These are phyloP conservation scores for Mycena galericulata DNA, from an alignment of 768 basidiomycete species.

Conservation along the genomic window DNA sequence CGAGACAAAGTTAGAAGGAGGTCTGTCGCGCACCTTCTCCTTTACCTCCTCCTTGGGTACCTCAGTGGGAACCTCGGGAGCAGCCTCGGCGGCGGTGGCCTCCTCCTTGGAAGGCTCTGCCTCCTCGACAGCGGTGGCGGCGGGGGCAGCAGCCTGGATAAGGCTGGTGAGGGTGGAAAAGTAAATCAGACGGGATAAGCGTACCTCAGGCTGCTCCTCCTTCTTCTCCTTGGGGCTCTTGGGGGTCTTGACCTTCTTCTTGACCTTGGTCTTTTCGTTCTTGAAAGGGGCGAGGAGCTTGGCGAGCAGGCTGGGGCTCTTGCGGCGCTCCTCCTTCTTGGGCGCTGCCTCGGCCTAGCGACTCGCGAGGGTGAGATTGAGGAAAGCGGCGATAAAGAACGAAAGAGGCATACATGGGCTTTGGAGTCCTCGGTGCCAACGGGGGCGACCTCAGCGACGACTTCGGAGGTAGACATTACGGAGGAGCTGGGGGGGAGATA, in stretches of 20 bases:
- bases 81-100: constrained; percentile 48
- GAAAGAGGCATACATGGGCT: constrained; percentile 38
- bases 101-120: constrained; percentile 53
- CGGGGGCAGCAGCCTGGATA: constrained; percentile 51
- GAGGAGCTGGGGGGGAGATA: constrained; percentile 66
- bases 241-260: constrained; percentile 72
- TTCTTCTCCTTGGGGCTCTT: constrained; percentile 88
- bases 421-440: constrained; percentile 46
- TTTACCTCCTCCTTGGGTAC: constrained; percentile 60
- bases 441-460: too few relatives aligned
- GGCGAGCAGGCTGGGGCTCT: constrained; percentile 81
- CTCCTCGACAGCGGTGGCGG: constrained; percentile 49
- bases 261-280: constrained; percentile 69
- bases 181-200: constrained; percentile 32
- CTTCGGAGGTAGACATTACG: constrained; percentile 90
- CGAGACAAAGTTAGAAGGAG: background rate
- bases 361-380: background rate
- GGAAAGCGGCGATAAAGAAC: constrained; percentile 15
- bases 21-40: constrained; percentile 46
- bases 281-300: constrained; percentile 88
- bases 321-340: constrained; percentile 85
- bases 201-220: constrained; percentile 76
- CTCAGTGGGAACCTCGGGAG: constrained; percentile 53
- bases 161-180: background rate
- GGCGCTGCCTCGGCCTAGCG: constrained; percentile 56